A percentile compares a stretch with the other conserved stretches of the same genome.
Conservation (phyloP, 768 basidiomycete species). For the Tylopilus balloui region DNA sequence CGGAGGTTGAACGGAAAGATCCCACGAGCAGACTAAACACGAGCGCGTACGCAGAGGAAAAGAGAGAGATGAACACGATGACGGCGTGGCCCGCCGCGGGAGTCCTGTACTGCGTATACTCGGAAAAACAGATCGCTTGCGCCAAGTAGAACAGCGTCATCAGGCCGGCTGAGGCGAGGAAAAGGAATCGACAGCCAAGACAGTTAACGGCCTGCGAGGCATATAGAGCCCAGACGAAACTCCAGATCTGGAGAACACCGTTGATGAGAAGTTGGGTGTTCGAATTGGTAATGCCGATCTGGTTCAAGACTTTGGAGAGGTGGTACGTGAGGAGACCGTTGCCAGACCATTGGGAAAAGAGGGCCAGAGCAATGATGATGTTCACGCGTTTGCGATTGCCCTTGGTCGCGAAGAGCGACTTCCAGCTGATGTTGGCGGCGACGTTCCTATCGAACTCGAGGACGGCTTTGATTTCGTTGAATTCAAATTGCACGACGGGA, state of each 20-base stretch:
- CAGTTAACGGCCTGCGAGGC: slow-evolving; percentile 43
- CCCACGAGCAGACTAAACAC: slow-evolving; percentile 81
- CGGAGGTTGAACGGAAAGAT: slow-evolving; percentile 78
- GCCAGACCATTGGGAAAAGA: slow-evolving; percentile 77
- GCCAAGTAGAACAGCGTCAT: slow-evolving; percentile 65
- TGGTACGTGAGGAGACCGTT: slow-evolving; percentile 74
- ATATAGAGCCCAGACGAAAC: slow-evolving; percentile 14
- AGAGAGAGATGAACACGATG: slow-evolving; percentile 54
- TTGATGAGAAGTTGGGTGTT: slow-evolving; percentile 59
- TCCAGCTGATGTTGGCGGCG: slow-evolving; percentile 61
- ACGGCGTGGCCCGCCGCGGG: slow-evolving; percentile 47
- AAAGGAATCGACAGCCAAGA: slow-evolving; percentile 62
- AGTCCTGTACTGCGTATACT: slow-evolving; percentile 43
- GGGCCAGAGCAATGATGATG: slow-evolving; percentile 59
- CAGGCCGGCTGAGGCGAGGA: slow-evolving; percentile 51
- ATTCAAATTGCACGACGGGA: slow-evolving; percentile 68
- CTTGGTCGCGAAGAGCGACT: slow-evolving; percentile 56
- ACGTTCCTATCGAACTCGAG: slow-evolving; percentile 63
- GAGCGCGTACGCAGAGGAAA: slow-evolving; percentile 52
- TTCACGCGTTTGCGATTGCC: slow-evolving; percentile 69
- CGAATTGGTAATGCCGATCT: slow-evolving; percentile 54
- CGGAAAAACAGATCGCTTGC: slow-evolving; percentile 63
- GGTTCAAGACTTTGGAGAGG: slow-evolving; percentile 61
- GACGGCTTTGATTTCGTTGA: slow-evolving; percentile 77
- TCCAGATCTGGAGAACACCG: slow-evolving; percentile 51